Base-by-base conservation (phyloP, 148 eudicot genomes). In the Silene uniflora region DNA sequence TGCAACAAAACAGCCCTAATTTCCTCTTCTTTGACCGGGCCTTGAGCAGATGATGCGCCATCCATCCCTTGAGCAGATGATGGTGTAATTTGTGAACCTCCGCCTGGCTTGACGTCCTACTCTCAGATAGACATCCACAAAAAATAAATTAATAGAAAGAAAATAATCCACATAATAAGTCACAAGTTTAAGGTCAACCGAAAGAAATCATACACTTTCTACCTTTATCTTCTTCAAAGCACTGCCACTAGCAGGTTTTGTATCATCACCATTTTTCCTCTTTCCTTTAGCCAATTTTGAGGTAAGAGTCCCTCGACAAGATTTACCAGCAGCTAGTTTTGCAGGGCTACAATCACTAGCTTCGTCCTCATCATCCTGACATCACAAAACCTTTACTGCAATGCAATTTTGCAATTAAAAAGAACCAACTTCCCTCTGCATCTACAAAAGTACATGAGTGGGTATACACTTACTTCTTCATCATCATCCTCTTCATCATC, bases 11-110 rank as follows among this genome's bases (percentile, higher is more conserved):
- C n/a, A n/a, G n/a, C n/a, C n/a, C n/a, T n/a, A n/a, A n/a, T n/a
- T n/a, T n/a, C n/a, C n/a, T n/a, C n/a, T 84, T 91, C 98, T 19
- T 91, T 73, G 73, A 94, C 98, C 75, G 96, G n/a, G n/a, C n/a
- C n/a, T n/a, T n/a, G n/a, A n/a, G n/a, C n/a, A n/a, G n/a, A n/a
- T n/a, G n/a, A n/a, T n/a, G n/a, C n/a, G n/a, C n/a, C n/a, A n/a
- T n/a, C n/a, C n/a, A n/a, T n/a, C n/a, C n/a, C n/a, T n/a, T n/a
- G n/a, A n/a, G n/a, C n/a, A n/a, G n/a, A n/a, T n/a, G n/a, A n/a
- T n/a, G n/a, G n/a, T n/a, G n/a, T n/a, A n/a, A n/a, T n/a, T n/a
- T n/a, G n/a, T n/a, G n/a, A n/a, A n/a, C n/a, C n/a, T n/a, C n/a
- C n/a, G n/a, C n/a, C n/a, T n/a, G n/a, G n/a, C n/a, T n/a, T n/a